A percentile compares a stretch with the other conserved stretches of the same genome.
phyloP scores from a whole-genome alignment of 306 rosid genomes.

The Prunus salicina region DNA sequence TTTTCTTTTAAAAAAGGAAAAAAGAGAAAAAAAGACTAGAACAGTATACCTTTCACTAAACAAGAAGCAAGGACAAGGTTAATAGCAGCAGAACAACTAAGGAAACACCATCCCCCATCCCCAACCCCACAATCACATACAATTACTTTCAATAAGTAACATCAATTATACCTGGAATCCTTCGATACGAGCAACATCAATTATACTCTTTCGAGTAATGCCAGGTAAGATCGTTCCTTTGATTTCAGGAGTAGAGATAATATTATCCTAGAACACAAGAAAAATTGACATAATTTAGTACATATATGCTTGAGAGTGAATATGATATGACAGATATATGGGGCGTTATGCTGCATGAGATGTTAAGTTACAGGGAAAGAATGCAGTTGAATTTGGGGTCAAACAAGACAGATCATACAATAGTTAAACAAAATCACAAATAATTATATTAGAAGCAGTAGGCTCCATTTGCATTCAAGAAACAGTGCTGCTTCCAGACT shows the following conservation, averaged over 20 bases:
- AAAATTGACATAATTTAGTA: conserved; percentile 7
- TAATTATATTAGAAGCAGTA: not conserved
- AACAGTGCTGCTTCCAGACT: not conserved
- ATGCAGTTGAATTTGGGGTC: not conserved
- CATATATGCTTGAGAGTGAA: not conserved
- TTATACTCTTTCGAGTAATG: conserved; percentile 90
- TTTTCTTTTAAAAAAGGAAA: not conserved
- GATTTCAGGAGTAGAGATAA: conserved; percentile 79
- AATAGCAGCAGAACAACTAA: conserved; percentile 5
- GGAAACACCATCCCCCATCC: not conserved
- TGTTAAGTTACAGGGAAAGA: not conserved
- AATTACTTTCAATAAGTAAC: conserved; percentile 7
- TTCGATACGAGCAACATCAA: conserved; percentile 85
- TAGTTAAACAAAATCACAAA: not conserved
- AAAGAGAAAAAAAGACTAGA: not conserved
- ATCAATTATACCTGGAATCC: conserved; percentile 73
- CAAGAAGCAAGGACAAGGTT: conserved; percentile 1
- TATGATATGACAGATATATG: not conserved
- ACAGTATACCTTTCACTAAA: not conserved
- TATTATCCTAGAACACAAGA: conserved; percentile 49
- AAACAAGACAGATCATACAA: not conserved
- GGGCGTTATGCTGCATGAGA: not conserved
- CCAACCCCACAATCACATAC: not conserved
- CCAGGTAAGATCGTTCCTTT: conserved; percentile 98
- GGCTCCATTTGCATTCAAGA: not conserved